Conservation (phyloP, 345 rosid species). For the Gossypioides kirkii region DNA sequence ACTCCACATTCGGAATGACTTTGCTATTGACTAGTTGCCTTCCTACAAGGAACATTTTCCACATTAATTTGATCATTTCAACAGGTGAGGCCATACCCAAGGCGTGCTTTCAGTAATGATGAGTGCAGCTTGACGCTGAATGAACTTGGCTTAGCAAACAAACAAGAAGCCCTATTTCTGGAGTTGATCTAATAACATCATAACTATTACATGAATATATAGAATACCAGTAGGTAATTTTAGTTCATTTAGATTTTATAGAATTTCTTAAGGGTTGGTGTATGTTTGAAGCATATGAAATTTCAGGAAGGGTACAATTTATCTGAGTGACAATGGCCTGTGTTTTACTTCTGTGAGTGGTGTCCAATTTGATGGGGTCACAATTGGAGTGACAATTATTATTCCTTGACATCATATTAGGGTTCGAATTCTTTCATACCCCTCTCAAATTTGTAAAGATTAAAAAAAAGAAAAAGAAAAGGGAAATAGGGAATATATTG, state of each 20-base stretch:
- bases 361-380: not conserved
- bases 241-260: not conserved
- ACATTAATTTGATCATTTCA: slow-evolving; percentile 1
- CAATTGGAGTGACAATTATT: too few relatives aligned
- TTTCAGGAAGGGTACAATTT: slow-evolving; percentile 14
- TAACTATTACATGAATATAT: not conserved
- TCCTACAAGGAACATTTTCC: not conserved
- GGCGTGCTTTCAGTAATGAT: slow-evolving; percentile 79
- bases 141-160: slow-evolving; percentile 87
- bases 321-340: slow-evolving; percentile 4
- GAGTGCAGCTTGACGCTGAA: slow-evolving; percentile 59
- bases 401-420: too few relatives aligned
- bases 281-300: slow-evolving; percentile 14
- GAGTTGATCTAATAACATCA: slow-evolving; percentile 52
- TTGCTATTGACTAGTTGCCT: not conserved
- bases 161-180: slow-evolving; percentile 94
- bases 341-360: slow-evolving; percentile 13
- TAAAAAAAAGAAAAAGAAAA: too few relatives aligned
- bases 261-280: slow-evolving; percentile 1
- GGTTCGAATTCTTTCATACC: too few relatives aligned
- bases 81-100: slow-evolving; percentile 98
- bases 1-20: not conserved
- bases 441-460: too few relatives aligned
- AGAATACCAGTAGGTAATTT: slow-evolving; percentile 7
- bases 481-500: too few relatives aligned